Conservation (phyloP, 208 protist genomes). For the Leishmania lainsoni region DNA sequence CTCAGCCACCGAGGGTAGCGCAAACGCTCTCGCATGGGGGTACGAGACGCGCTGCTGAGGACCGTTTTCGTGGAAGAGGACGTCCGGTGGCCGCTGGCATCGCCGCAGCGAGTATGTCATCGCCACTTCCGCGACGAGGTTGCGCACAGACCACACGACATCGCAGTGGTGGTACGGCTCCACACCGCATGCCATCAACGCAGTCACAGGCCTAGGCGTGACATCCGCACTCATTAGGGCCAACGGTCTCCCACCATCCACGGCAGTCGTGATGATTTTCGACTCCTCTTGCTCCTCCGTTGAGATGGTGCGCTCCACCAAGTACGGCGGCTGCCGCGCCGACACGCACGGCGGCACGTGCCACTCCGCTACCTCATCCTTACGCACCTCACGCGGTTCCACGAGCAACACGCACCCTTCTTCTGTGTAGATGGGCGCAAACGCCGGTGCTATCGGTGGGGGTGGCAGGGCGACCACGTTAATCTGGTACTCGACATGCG, state of each 20-base stretch:
- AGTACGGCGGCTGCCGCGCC: conserved; percentile 32
- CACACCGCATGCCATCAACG: conserved; percentile 63
- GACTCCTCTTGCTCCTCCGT: conserved; percentile 21
- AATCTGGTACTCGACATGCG: conserved; percentile 56
- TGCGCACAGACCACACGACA: conserved; percentile 68
- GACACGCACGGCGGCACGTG: conserved; percentile 43
- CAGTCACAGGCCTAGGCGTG: conserved; percentile 8
- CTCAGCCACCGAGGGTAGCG: conserved; percentile 43
- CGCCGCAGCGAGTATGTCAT: conserved; percentile 84
- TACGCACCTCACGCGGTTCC: conserved; percentile 56
- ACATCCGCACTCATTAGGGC: background rate
- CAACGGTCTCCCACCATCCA: conserved; percentile 17
- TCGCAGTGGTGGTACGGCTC: conserved; percentile 70
- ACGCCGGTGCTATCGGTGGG: conserved; percentile 52
- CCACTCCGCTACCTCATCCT: conserved; percentile 78
- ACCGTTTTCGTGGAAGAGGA: conserved; percentile 63
- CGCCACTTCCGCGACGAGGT: conserved; percentile 53
- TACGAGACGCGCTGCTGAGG: conserved; percentile 26
- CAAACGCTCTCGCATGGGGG: conserved; percentile 25
- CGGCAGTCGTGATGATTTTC: conserved; percentile 13
- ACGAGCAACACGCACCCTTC: conserved; percentile 64
- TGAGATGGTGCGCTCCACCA: conserved; percentile 42
- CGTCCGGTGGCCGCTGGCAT: conserved; percentile 65
- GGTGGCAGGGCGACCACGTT: conserved; percentile 58
- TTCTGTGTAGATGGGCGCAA: conserved; percentile 77